Conservation (phyloP, 805 yeast genomes). For the Saccharomycopsis malanga region DNA sequence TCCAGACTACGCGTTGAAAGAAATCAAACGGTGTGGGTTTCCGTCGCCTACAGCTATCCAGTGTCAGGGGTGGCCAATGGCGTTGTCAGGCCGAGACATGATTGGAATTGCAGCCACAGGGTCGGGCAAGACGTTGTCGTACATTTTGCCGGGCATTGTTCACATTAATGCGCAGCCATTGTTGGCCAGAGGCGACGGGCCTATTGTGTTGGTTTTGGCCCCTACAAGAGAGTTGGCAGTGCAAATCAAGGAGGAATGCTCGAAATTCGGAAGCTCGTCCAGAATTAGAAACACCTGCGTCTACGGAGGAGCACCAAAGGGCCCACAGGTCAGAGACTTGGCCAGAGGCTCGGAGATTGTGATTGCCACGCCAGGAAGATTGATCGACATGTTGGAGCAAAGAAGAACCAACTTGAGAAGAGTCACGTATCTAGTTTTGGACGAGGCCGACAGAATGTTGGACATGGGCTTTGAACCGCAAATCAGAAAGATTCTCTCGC, state of each 20-base stretch:
- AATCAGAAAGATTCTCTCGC: conserved; percentile 95
- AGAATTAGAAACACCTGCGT: conserved; percentile 95
- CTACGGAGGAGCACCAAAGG: conserved; percentile 99
- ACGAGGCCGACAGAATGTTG: conserved; percentile 99
- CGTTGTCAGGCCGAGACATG: conserved; percentile 96
- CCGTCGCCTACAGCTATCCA: conserved; percentile 93
- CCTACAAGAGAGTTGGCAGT: conserved; percentile 99
- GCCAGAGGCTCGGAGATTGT: conserved; percentile 92
- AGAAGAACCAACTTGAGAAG: conserved; percentile 93
- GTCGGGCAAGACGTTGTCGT: conserved; percentile 96
- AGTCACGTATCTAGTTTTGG: conserved; percentile 93
- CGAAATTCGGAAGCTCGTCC: conserved; percentile 86
- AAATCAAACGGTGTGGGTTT: conserved; percentile 89
- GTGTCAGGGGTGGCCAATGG: conserved; percentile 99
- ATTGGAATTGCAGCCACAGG: conserved; percentile 99
- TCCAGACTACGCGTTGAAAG: conserved; percentile 86
- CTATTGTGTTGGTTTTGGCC: conserved; percentile 89
- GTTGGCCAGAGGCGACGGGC: conserved; percentile 92
- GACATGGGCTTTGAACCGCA: conserved; percentile 99
- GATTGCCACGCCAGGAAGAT: conserved; percentile 96
- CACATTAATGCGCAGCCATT: conserved; percentile 98
- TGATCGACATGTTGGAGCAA: conserved; percentile 93
- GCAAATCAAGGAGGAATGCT: conserved; percentile 93
- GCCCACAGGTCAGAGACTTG: conserved; percentile 94
- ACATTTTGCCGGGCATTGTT: conserved; percentile 94